Percentiles rank a stretch among this genome's conserved stretches.
Conservation (phyloP, 2,329 filamentous ascomycete species). For the Neopestalotiopsis sp. region DNA sequence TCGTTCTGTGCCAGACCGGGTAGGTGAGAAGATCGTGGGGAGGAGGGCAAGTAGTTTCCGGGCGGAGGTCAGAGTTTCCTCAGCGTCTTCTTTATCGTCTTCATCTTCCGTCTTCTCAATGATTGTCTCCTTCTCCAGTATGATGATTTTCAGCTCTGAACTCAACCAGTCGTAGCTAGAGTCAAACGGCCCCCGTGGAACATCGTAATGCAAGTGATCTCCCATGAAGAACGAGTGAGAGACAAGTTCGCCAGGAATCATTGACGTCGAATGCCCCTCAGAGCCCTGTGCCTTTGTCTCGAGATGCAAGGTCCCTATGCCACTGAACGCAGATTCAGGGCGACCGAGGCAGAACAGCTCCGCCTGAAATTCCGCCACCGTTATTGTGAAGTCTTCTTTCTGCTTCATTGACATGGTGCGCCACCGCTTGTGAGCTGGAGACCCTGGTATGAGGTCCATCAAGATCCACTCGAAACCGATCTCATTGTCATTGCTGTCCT, state of each 20-base stretch:
- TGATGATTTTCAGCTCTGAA: slow-evolving; percentile 35
- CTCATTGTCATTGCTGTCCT: slow-evolving; percentile 36
- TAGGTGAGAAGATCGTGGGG: neutral
- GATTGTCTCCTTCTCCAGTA: slow-evolving; percentile 30
- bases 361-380: slow-evolving; percentile 35
- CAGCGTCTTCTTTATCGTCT: slow-evolving; percentile 17
- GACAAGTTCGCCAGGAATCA: slow-evolving; percentile 34
- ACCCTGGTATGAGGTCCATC: slow-evolving; percentile 36
- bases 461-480: slow-evolving; percentile 48
- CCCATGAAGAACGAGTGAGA: slow-evolving; percentile 40
- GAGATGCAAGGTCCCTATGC: neutral
- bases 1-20: slow-evolving; percentile 25
- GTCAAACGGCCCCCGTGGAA: slow-evolving; percentile 41
- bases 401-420: slow-evolving; percentile 35
- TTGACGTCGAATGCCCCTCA: neutral
- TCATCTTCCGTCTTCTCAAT: slow-evolving; percentile 20
- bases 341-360: slow-evolving; percentile 29
- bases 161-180: slow-evolving; percentile 45
- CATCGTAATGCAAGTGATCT: slow-evolving; percentile 33
- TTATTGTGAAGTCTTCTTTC: slow-evolving; percentile 37
- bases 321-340: slow-evolving; percentile 18
- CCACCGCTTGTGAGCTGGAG: slow-evolving; percentile 26
- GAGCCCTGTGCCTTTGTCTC: slow-evolving; percentile 28
- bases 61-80: neutral
- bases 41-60: neutral